These are phyloP conservation scores for Scutellaria minor DNA, from an alignment of 257 asterid species.

Conservation along the genomic window DNA sequence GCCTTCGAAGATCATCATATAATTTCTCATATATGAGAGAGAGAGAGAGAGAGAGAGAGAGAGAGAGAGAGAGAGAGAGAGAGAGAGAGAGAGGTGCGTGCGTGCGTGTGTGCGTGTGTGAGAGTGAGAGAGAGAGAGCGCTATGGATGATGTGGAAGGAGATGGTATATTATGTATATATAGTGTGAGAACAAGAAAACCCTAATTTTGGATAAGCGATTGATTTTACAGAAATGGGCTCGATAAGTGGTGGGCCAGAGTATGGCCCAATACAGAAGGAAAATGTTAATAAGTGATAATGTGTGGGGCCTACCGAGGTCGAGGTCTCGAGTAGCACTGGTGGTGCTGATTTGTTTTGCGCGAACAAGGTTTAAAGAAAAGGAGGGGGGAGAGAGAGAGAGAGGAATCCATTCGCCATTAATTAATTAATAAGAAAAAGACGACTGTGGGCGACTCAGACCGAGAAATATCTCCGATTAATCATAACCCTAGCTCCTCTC, in stretches of 20 bases:
- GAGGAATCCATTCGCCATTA: slow-evolving; percentile 16
- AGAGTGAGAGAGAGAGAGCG: neutral
- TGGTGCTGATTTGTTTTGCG: slow-evolving; percentile 9
- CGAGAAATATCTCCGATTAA: slow-evolving; percentile 38
- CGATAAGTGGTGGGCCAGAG: neutral
- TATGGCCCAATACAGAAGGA: neutral
- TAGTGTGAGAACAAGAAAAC: neutral
- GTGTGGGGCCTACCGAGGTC: slow-evolving; percentile 26
- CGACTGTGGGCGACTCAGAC: slow-evolving; percentile 34
- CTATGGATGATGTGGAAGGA: too few species aligned
- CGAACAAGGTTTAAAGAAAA: neutral
- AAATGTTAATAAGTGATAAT: neutral
- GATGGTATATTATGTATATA: slow-evolving; percentile 6
- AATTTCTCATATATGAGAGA: too few species aligned
- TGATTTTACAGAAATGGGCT: slow-evolving; percentile 11
- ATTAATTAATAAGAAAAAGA: neutral
- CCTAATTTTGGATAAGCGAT: slow-evolving; percentile 16
- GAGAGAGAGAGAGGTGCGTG: too few species aligned
- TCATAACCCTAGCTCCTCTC: slow-evolving; percentile 40
- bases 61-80: neutral
- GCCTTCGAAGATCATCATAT: slow-evolving; percentile 24
- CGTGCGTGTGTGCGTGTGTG: too few species aligned
- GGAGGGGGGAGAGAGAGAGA: neutral
- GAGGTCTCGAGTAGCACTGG: slow-evolving; percentile 15
- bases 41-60: neutral